Evolutionary conservation across 352 stramenopile genomes (phyloP), one percentile per base, ranked within the genome.

Genomic region (Blastocystis hominis): DNA sequence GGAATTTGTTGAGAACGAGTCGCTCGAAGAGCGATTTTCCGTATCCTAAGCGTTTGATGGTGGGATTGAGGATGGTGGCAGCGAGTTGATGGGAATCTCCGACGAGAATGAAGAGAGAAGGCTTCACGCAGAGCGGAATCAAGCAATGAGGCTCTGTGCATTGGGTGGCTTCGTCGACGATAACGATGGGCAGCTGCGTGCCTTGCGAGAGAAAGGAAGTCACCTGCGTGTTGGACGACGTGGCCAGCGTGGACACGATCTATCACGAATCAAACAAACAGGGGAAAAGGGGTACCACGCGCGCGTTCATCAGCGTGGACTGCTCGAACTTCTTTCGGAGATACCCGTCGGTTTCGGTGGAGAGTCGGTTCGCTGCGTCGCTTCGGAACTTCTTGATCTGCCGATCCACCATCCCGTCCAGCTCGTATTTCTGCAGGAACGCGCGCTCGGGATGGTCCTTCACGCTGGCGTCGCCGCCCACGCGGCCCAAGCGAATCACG

Each of bases 91-190:
- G 56, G n/a, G 42, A 55, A 38, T 86, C 75, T 47, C 75, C 75
- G 2, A 86, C 62, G 2, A 86, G 40, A 20, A 86, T 13, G 9
- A 75, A 17, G 9, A 86, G 40, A 24, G 75, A 72, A 17, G 75
- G 75, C 38, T 69, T 55, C 20, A 86, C 56, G 5, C n/a, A 54
- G 40, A 86, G 75, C 42, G 75, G 75, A 38, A 86, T 72, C 6
- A 86, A n/a, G 30, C 56, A 69, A 0, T 86, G 75, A 10, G 75
- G 53, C 56, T 86, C 75, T 10, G 75, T 86, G 75, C 75, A 86
- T 38, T 86, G 75, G 10, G 75, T 75, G 17, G 75, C 75, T 44
- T 86, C 75, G 50, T 86, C 75, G 3, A 86, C 62, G 36, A 86
- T 86, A 9, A 86, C 62, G 2, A 86, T 34, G 36, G 75, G 75